Percentiles rank a stretch among this genome's conserved stretches.
phyloP scores from a whole-genome alignment of 2,329 filamentous ascomycete species.

The Talaromyces albobiverticillius region DNA sequence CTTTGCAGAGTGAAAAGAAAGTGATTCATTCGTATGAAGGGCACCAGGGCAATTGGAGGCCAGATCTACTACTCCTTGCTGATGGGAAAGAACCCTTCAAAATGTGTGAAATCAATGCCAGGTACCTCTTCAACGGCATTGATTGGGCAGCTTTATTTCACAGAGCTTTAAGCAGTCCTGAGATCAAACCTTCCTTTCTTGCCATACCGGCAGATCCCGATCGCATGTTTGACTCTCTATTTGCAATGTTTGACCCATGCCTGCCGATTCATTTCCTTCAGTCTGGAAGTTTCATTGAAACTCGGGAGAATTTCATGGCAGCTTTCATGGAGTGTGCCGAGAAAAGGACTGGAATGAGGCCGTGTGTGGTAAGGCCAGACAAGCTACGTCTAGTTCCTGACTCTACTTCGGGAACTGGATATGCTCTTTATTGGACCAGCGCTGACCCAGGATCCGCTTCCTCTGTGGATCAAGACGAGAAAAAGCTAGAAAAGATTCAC shows the following conservation, averaged over 20 bases:
- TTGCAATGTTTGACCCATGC: slow-evolving; percentile 28
- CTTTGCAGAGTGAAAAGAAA: not conserved
- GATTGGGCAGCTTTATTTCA: slow-evolving; percentile 4
- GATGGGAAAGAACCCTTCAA: not conserved
- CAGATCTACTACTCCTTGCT: slow-evolving; percentile 20
- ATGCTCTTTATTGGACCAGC: slow-evolving; percentile 28
- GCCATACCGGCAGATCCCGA: not conserved
- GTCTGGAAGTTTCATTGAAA: slow-evolving; percentile 32
- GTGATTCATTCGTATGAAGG: not conserved
- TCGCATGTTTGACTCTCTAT: slow-evolving; percentile 27
- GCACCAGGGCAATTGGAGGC: slow-evolving; percentile 23
- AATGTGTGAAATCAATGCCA: slow-evolving; percentile 26
- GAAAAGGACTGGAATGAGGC: slow-evolving; percentile 26
- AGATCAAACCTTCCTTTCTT: not conserved
- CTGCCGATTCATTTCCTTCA: slow-evolving; percentile 31
- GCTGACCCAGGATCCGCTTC: not conserved
- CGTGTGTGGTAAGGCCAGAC: slow-evolving; percentile 33
- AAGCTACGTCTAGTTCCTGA: slow-evolving; percentile 34
- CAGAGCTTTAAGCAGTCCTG: not conserved
- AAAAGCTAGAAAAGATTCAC: not conserved
- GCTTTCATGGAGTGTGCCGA: not conserved
- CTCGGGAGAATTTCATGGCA: slow-evolving; percentile 32
- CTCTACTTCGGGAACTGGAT: slow-evolving; percentile 19
- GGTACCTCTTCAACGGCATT: slow-evolving; percentile 22
- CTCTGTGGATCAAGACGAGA: not conserved